phyloP scores from a whole-genome alignment of 73 alveolate species.

The Paramecium biaurelia region DNA sequence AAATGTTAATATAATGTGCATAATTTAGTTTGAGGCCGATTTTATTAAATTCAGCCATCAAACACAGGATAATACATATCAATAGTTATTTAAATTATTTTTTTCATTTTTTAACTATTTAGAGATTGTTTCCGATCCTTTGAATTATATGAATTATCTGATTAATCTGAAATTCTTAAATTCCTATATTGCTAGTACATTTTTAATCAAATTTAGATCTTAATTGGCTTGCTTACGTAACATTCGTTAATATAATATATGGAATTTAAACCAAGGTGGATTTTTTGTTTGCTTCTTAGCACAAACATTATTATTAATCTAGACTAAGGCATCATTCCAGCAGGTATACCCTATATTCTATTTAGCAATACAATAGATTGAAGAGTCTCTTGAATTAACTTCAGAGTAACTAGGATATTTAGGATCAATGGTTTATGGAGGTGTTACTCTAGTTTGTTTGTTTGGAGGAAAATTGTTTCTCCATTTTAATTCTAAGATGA shows the following conservation, averaged over 20 bases:
- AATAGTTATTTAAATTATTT: too few relatives aligned
- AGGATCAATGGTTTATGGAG: constrained; percentile 87
- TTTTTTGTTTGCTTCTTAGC: constrained; percentile 18
- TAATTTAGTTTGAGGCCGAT: not conserved
- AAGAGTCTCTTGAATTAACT: constrained; percentile 67
- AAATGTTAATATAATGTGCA: not conserved
- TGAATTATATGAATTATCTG: too few relatives aligned
- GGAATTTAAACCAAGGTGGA: constrained; percentile 10
- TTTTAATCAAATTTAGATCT: not conserved
- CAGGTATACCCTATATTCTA: constrained; percentile 44
- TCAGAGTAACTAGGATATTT: constrained; percentile 78
- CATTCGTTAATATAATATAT: not conserved
- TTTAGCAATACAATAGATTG: constrained; percentile 68
- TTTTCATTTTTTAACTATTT: too few relatives aligned
- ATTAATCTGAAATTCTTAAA: not conserved
- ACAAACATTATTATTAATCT: constrained; percentile 81
- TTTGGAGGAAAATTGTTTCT: constrained; percentile 79
- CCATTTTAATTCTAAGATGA: constrained; percentile 75
- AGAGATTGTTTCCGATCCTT: not conserved
- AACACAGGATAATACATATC: not conserved
- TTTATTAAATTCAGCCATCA: too few relatives aligned
- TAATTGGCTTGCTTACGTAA: not conserved
- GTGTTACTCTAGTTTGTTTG: constrained; percentile 74
- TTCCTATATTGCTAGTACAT: not conserved
- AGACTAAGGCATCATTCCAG: constrained; percentile 92